A percentile compares a stretch with the other conserved stretches of the same genome.
These are phyloP conservation scores for Lepidium africanum DNA, from an alignment of 345 rosid species.

Conservation along the genomic window DNA sequence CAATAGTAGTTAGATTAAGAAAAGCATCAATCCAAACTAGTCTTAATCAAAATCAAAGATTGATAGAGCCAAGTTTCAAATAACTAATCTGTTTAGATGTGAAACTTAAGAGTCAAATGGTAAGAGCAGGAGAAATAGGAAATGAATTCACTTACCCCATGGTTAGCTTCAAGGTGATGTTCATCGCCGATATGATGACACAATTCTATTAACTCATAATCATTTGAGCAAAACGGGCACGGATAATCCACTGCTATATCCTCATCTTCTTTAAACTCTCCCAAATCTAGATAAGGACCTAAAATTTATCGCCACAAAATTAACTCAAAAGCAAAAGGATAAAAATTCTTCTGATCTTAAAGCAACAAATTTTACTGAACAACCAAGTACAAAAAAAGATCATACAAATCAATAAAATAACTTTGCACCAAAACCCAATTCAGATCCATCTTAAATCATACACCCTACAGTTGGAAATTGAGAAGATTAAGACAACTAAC, in stretches of 20 bases:
- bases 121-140: background rate
- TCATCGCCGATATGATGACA: slow-evolving; percentile 24
- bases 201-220: slow-evolving; percentile 23
- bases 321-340: background rate
- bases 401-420: background rate
- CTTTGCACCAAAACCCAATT: too few species aligned
- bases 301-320: background rate
- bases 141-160: slow-evolving; percentile 18
- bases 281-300: slow-evolving; percentile 13
- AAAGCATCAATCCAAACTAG: background rate
- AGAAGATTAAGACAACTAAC: background rate
- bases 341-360: background rate
- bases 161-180: slow-evolving; percentile 13
- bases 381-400: background rate
- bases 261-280: slow-evolving; percentile 18
- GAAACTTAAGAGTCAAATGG: background rate
- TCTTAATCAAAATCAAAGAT: background rate
- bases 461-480: background rate
- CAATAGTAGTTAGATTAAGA: background rate
- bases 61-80: background rate
- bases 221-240: slow-evolving; percentile 23
- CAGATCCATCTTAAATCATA: background rate
- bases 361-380: background rate
- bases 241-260: slow-evolving; percentile 12
- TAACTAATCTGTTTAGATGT: background rate